phyloP scores from a whole-genome alignment of 78 protist species.

The Dictyostelium intermedium region DNA sequence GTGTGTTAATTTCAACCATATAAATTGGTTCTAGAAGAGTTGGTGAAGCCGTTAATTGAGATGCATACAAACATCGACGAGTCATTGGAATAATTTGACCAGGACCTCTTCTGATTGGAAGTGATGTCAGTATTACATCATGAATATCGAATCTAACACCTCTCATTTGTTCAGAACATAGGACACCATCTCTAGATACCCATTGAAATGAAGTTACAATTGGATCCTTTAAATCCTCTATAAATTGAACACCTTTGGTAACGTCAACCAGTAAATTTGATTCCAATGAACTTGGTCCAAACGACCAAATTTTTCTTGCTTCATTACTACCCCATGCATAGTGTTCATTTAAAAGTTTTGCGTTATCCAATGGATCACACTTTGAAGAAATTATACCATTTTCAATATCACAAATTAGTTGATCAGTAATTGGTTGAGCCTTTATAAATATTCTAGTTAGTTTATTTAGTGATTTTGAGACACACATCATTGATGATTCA shows the following conservation, averaged over 20 bases:
- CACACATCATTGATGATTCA: not conserved
- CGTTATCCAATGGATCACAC: not conserved
- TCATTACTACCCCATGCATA: slow-evolving; percentile 65
- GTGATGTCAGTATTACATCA: slow-evolving; percentile 98
- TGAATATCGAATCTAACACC: slow-evolving; percentile 92
- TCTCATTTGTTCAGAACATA: slow-evolving; percentile 97
- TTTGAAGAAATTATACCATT: not conserved
- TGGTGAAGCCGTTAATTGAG: slow-evolving; percentile 91
- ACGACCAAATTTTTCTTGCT: slow-evolving; percentile 64
- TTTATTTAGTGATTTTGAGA: slow-evolving; percentile 86
- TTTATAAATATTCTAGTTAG: slow-evolving; percentile 78
- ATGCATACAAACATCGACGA: slow-evolving; percentile 92
- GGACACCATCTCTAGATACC: slow-evolving; percentile 94
- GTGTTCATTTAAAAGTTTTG: not conserved
- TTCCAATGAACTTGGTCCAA: slow-evolving; percentile 12
- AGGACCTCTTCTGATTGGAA: slow-evolving; percentile 98
- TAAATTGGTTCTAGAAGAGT: slow-evolving; percentile 96
- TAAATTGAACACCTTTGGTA: slow-evolving; percentile 86
- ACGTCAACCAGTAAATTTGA: slow-evolving; percentile 87
- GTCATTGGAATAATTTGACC: slow-evolving; percentile 94
- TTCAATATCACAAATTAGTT: slow-evolving; percentile 67
- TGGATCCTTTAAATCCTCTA: slow-evolving; percentile 63
- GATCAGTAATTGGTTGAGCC: slow-evolving; percentile 72
- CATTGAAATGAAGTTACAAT: slow-evolving; percentile 93
- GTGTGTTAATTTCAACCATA: slow-evolving; percentile 92